These are phyloP conservation scores for Fusarium sublunatum DNA, from an alignment of 2,329 filamentous ascomycete species.

Conservation along the genomic window DNA sequence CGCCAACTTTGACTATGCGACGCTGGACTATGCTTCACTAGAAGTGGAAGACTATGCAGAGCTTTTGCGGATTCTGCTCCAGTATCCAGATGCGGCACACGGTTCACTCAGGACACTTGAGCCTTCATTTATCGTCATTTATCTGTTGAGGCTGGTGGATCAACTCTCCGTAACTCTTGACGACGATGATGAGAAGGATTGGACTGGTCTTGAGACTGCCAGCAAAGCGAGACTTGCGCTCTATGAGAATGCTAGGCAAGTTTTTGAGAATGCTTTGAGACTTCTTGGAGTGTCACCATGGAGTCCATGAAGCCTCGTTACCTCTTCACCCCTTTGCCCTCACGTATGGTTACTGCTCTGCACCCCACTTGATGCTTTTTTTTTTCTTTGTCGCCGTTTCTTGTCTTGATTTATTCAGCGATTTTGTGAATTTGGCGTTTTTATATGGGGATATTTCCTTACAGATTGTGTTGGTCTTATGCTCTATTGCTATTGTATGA, in stretches of 20 bases:
- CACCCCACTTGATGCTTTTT: not conserved
- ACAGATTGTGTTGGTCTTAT: not conserved
- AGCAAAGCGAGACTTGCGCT: conserved; percentile 68
- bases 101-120: conserved; percentile 75
- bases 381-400: not conserved
- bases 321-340: not conserved
- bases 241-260: conserved; percentile 58
- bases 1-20: conserved; percentile 20
- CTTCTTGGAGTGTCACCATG: conserved; percentile 53
- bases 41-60: conserved; percentile 42
- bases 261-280: conserved; percentile 48
- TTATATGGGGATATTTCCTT: not conserved
- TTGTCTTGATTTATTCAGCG: no score
- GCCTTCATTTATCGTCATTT: conserved; percentile 72
- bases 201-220: conserved; percentile 57
- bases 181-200: conserved; percentile 59
- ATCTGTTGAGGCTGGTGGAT: conserved; percentile 54
- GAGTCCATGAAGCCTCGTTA: conserved; percentile 1
- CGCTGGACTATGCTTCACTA: conserved; percentile 24
- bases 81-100: conserved; percentile 73
- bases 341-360: not conserved
- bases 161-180: conserved; percentile 54
- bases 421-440: not conserved
- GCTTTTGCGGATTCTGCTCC: conserved; percentile 66
- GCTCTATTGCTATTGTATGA: not conserved